Evolutionary conservation across 495 filamentous ascomycete genomes (phyloP).

Genomic region (Tuber magnatum): DNA sequence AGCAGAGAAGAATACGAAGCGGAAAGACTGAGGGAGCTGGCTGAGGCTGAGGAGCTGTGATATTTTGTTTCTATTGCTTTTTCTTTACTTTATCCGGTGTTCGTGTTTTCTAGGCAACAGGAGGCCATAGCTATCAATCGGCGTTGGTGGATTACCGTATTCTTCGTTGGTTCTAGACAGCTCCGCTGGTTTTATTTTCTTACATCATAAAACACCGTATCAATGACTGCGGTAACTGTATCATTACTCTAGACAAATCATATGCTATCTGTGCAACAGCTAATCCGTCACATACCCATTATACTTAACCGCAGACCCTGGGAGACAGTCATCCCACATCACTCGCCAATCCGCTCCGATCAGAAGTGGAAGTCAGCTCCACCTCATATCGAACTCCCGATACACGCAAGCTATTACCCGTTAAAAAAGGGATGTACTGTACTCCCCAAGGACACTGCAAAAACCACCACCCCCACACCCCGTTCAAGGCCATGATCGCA

Average conservation of each 20-base stretch:
- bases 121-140: neutral
- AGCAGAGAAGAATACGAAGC: slow-evolving; percentile 42
- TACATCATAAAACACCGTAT: neutral
- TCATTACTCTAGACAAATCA: neutral
- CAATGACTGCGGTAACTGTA: neutral
- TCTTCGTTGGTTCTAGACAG: neutral
- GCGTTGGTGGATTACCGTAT: neutral
- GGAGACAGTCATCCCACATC: no score
- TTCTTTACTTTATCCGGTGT: neutral
- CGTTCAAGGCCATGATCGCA: neutral
- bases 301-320: no score
- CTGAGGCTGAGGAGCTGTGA: slow-evolving; percentile 26
- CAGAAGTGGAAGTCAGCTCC: no score
- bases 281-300: neutral
- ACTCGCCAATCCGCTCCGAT: neutral
- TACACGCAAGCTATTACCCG: neutral
- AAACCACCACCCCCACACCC: neutral
- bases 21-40: slow-evolving; percentile 29
- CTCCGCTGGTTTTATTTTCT: neutral
- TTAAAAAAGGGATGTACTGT: neutral
- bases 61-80: neutral
- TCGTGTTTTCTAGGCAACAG: neutral
- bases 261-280: neutral
- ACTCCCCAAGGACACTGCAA: neutral
- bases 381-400: neutral